Conservation (phyloP, 2,329 filamentous ascomycete genomes). For the Daldinia sp. region DNA sequence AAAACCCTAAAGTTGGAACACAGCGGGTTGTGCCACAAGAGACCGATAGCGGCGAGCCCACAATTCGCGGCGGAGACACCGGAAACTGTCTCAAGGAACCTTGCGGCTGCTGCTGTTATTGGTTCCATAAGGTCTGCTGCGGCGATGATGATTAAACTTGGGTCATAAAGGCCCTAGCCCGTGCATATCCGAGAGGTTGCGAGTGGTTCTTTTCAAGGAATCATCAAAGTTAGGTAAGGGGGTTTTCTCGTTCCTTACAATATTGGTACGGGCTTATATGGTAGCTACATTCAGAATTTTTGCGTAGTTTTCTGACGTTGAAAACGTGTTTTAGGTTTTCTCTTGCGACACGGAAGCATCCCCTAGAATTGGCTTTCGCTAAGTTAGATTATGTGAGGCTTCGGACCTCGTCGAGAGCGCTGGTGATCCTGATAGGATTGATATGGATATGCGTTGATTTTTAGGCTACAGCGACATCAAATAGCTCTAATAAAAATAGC, state of each 20-base stretch:
- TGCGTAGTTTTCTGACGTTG: too few species aligned
- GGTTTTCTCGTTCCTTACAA: too few species aligned
- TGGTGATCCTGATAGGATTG: neutral
- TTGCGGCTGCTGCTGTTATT: slow-evolving; percentile 6
- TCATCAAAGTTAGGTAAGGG: neutral
- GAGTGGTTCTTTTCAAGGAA: neutral
- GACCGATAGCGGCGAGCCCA: neutral
- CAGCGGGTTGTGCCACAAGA: neutral
- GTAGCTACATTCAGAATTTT: too few species aligned
- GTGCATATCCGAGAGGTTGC: neutral
- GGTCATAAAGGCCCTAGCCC: neutral
- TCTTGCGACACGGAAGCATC: too few species aligned
- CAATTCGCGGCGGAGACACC: neutral
- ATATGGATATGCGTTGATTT: neutral
- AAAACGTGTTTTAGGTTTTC: too few species aligned
- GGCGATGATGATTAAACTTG: neutral
- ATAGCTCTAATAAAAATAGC: neutral
- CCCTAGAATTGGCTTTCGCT: too few species aligned
- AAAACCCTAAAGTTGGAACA: neutral
- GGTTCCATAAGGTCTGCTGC: slow-evolving; percentile 14
- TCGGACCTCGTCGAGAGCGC: neutral
- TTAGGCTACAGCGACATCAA: slow-evolving; percentile 9
- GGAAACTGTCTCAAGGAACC: slow-evolving; percentile 16
- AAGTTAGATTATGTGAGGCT: neutral
- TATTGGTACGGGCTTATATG: too few species aligned